Evolutionary conservation across 2,329 filamentous ascomycete genomes (phyloP), one percentile per base, ranked within the genome.

Genomic region (Colletotrichum camelliae): DNA sequence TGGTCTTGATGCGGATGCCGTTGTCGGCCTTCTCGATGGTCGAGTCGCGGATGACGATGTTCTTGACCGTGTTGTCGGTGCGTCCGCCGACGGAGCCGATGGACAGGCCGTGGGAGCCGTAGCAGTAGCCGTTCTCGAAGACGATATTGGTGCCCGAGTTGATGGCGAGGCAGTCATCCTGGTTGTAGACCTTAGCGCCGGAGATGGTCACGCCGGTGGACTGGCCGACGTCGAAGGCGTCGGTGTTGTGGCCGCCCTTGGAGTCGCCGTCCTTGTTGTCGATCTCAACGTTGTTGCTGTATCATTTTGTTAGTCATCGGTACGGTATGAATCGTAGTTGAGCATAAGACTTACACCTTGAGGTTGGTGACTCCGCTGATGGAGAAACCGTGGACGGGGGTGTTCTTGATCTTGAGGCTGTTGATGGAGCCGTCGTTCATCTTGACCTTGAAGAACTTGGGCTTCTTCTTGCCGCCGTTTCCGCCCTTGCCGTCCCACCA

Each of bases 401-500:
- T 85, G 81, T 88, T 87, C 77, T 83, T 78, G 60, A 88, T 82
- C 70, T 85, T 83, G 35, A 88, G 77, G 57, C 80, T 81, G 62
- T 81, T 83, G 78, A 87, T 85, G 74, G 80, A 79, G 15, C 85
- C 85, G 77, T 82, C 78, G 70, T 79, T 82, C 33, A 87, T 82
- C 76, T 87, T 84, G 61, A 88, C 89, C 58, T 85, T 86, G 84
- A 91, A 90, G 85, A 91, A 86, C 85, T 93, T 91, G 77, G 92
- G 92, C 88, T 93, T 93, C 31, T 83, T 90, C 83, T 88, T 88
- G 81, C 91, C 91, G 29, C 91, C 90, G 80, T 91, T 92, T 79
- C 82, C 82, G 52, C 92, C 92, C 83, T 91, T 78, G 67, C 88
- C 86, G 79, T 94, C 92, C 92, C 92, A 94, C 88, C 89, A 93